Conservation (phyloP, 2,329 filamentous ascomycete genomes). For the Ascochyta koolunga region DNA sequence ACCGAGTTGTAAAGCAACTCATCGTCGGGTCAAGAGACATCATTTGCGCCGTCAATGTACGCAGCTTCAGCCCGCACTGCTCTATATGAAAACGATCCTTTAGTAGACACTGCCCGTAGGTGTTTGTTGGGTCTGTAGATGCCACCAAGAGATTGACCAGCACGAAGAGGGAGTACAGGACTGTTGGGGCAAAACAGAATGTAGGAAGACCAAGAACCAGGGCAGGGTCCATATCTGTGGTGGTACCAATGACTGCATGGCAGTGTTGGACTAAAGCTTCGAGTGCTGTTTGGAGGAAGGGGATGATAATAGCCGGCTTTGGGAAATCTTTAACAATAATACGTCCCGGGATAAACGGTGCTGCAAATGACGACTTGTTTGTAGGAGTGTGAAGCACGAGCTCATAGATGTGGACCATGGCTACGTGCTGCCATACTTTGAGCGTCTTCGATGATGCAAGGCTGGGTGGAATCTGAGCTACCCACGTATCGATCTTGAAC, state of each 20-base stretch:
- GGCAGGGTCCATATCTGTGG: slow-evolving; percentile 30
- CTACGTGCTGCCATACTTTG: slow-evolving; percentile 33
- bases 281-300: slow-evolving; percentile 24
- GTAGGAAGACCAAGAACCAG: slow-evolving; percentile 29
- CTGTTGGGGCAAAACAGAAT: slow-evolving; percentile 32
- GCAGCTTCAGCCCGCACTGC: slow-evolving; percentile 26
- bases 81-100: slow-evolving; percentile 29
- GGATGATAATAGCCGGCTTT: slow-evolving; percentile 24
- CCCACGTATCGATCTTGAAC: slow-evolving; percentile 31
- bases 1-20: slow-evolving; percentile 34
- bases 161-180: slow-evolving; percentile 33
- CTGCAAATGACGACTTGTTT: slow-evolving; percentile 34
- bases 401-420: slow-evolving; percentile 33
- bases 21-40: slow-evolving; percentile 30
- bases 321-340: slow-evolving; percentile 36
- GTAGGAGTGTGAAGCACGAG: slow-evolving; percentile 33
- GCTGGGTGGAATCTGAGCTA: slow-evolving; percentile 27
- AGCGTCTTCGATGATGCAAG: slow-evolving; percentile 28
- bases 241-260: slow-evolving; percentile 30
- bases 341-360: slow-evolving; percentile 34
- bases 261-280: slow-evolving; percentile 27
- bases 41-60: slow-evolving; percentile 19
- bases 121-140: slow-evolving; percentile 30
- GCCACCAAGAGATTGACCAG: slow-evolving; percentile 32
- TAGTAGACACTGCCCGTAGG: slow-evolving; percentile 28